Conservation (phyloP, 768 basidiomycete species). For the Trametes cingulata region DNA sequence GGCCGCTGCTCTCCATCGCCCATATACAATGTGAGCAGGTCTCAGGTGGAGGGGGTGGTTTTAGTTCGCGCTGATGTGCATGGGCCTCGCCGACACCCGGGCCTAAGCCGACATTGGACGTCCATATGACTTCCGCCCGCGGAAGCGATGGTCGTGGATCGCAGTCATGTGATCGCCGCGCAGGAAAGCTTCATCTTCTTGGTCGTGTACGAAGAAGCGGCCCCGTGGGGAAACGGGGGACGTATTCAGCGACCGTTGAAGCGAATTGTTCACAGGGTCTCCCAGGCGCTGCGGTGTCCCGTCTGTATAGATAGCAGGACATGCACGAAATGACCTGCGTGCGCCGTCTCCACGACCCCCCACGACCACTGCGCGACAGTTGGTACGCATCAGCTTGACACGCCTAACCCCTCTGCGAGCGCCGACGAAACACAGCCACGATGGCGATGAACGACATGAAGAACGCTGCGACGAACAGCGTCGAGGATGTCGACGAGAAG, state of each 20-base stretch:
- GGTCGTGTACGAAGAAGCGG: background rate
- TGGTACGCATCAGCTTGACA: background rate
- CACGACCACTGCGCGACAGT: background rate
- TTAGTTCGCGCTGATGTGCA: background rate
- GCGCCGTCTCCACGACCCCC: background rate
- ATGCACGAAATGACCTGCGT: background rate
- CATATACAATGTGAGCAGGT: background rate
- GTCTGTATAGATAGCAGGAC: slow-evolving; percentile 9
- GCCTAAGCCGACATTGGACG: background rate
- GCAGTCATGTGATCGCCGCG: slow-evolving; percentile 12
- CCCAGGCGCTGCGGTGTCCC: background rate
- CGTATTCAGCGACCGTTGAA: background rate
- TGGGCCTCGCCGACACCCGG: background rate
- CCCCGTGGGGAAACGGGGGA: slow-evolving; percentile 1
- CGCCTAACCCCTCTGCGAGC: background rate
- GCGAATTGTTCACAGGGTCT: background rate
- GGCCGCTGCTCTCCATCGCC: background rate
- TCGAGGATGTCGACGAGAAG: slow-evolving; percentile 11
- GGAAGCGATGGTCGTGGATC: background rate
- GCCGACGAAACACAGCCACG: background rate
- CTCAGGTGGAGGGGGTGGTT: background rate
- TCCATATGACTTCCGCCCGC: slow-evolving; percentile 7
- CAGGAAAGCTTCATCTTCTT: background rate
- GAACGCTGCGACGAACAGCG: slow-evolving; percentile 5
- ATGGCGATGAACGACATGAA: slow-evolving; percentile 8